These are phyloP conservation scores for Hemileccinum hortonii DNA, from an alignment of 1,284 basidiomycete species.

Conservation along the genomic window DNA sequence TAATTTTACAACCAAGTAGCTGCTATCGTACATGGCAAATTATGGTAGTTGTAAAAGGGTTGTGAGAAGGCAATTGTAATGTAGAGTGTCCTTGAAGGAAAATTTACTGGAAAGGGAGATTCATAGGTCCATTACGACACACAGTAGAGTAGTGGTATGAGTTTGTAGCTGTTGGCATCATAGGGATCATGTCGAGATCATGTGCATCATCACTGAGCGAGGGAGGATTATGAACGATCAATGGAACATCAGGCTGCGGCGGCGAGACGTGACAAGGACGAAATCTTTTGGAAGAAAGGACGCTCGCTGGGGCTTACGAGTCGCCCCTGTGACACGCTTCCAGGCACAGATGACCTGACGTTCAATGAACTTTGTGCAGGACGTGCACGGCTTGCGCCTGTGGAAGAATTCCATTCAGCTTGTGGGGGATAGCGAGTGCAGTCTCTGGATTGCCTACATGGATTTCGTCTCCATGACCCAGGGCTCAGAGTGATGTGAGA, in stretches of 20 bases:
- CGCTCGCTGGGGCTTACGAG: conserved; percentile 50
- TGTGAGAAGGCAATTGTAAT: too few relatives aligned
- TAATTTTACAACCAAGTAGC: too few relatives aligned
- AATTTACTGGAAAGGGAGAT: too few relatives aligned
- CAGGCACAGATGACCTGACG: conserved; percentile 58
- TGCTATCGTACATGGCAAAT: too few relatives aligned
- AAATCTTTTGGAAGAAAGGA: conserved; percentile 60
- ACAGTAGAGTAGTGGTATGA: too few relatives aligned
- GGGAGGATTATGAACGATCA: conserved; percentile 1
- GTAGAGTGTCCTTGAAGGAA: too few relatives aligned
- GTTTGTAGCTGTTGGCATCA: too few relatives aligned
- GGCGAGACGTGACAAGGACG: conserved; percentile 55
- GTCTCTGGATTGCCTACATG: conserved; percentile 17
- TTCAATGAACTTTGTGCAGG: conserved; percentile 51
- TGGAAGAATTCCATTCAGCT: neutral
- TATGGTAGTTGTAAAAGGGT: too few relatives aligned
- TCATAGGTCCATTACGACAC: too few relatives aligned
- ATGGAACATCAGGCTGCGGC: conserved; percentile 46
- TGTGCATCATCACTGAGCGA: conserved; percentile 4
- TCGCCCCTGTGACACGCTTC: conserved; percentile 57
- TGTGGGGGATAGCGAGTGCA: neutral
- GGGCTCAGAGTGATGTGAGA: conserved; percentile 18
- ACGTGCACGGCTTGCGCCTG: conserved; percentile 27
- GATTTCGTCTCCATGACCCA: conserved; percentile 29
- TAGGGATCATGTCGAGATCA: conserved; percentile 6